A percentile compares a stretch with the other conserved stretches of the same genome.
phyloP scores from a whole-genome alignment of 441 rosid species.

The Pelargonium cotyledonis region DNA sequence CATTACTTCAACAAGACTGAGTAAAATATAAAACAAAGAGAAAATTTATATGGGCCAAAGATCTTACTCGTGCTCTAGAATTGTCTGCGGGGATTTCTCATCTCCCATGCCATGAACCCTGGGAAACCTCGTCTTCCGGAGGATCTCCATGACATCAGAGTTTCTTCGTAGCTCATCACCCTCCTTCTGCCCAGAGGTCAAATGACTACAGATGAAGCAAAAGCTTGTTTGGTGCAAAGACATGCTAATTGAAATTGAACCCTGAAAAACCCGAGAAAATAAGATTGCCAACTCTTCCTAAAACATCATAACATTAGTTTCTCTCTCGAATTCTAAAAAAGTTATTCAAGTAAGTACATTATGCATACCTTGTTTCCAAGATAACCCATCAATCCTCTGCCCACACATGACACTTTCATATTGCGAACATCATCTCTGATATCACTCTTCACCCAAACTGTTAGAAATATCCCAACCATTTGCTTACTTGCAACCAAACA shows the following conservation, averaged over 20 bases:
- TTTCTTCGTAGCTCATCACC: constrained; percentile 94
- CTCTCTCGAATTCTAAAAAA: constrained; percentile 16
- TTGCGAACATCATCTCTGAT: constrained; percentile 68
- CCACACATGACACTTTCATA: constrained; percentile 95
- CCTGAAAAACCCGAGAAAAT: constrained; percentile 49
- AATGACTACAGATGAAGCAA: constrained; percentile 96
- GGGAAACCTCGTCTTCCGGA: constrained; percentile 92
- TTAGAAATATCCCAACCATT: constrained; percentile 93
- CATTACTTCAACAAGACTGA: background rate
- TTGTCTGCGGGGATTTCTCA: constrained; percentile 78
- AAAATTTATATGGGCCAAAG: background rate
- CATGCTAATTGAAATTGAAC: constrained; percentile 98
- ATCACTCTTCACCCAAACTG: constrained; percentile 87
- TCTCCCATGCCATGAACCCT: constrained; percentile 53
- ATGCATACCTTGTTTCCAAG: constrained; percentile 83
- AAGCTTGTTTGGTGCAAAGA: constrained; percentile 89
- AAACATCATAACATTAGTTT: constrained; percentile 9
- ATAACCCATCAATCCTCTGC: constrained; percentile 96
- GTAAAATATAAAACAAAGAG: constrained; percentile 1
- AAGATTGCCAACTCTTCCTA: constrained; percentile 20
- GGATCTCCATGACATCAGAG: constrained; percentile 96
- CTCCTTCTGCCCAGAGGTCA: constrained; percentile 97
- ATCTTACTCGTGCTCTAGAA: constrained; percentile 86
- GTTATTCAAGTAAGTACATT: constrained; percentile 9
- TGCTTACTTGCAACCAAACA: constrained; percentile 90